Evolutionary conservation across 495 filamentous ascomycete genomes (phyloP).

Genomic region (Penicillium tannophilum): DNA sequence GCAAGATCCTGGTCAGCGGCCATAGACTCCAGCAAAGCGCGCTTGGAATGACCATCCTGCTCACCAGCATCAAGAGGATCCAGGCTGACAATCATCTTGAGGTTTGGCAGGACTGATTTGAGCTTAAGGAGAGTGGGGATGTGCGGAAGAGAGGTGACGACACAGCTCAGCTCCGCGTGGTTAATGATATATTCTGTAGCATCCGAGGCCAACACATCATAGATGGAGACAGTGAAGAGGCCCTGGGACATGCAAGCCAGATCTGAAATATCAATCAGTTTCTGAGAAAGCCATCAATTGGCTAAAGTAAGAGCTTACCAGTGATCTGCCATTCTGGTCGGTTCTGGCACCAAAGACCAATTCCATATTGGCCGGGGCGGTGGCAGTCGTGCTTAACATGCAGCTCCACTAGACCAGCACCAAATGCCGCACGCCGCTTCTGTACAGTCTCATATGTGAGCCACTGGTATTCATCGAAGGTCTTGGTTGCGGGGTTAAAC

Average conservation of each 20-base stretch:
- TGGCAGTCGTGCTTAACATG: constrained; percentile 68
- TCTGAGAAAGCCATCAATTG: neutral
- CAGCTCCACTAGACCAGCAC: constrained; percentile 82
- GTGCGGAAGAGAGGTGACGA: constrained; percentile 81
- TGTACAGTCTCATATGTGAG: constrained; percentile 80
- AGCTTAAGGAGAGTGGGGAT: constrained; percentile 85
- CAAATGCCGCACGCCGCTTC: constrained; percentile 78
- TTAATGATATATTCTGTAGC: constrained; percentile 95
- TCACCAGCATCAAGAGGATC: constrained; percentile 87
- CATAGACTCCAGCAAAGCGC: constrained; percentile 69
- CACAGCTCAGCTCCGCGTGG: constrained; percentile 73
- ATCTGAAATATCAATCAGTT: constrained; percentile 55
- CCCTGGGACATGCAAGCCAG: constrained; percentile 87
- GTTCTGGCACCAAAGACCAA: constrained; percentile 96
- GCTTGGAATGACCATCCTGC: constrained; percentile 74
- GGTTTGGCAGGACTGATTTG: constrained; percentile 70
- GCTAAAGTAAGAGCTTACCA: constrained; percentile 45
- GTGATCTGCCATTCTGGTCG: constrained; percentile 97
- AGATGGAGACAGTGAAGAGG: constrained; percentile 89
- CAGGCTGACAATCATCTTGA: constrained; percentile 88
- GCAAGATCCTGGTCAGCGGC: constrained; percentile 71
- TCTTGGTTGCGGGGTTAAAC: constrained; percentile 75
- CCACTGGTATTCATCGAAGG: constrained; percentile 81
- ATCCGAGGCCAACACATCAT: constrained; percentile 91
- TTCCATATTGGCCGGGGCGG: constrained; percentile 68